These are phyloP conservation scores for Candida easanensis DNA, from an alignment of 805 yeast species.

Conservation along the genomic window DNA sequence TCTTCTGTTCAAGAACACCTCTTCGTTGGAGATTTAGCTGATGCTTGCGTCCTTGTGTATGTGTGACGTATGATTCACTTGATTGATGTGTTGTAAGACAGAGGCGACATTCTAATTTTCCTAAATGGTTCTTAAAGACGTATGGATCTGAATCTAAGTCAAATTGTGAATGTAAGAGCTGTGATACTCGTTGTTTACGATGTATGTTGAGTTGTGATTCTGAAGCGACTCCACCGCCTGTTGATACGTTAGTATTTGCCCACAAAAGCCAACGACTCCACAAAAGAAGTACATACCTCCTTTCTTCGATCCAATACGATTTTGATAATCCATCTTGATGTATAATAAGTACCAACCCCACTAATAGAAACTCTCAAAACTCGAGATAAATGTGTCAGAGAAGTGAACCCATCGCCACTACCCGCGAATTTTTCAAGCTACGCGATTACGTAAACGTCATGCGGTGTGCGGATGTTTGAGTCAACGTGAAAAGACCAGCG, in stretches of 20 bases:
- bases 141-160: conserved; percentile 73
- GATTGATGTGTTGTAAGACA: conserved; percentile 82
- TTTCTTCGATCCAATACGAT: conserved; percentile 84
- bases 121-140: conserved; percentile 79
- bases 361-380: no score
- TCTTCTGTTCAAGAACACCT: conserved; percentile 32
- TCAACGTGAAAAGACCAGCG: not conserved
- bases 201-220: conserved; percentile 65
- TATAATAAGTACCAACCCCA: no score
- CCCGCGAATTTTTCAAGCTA: not conserved
- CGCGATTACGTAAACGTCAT: not conserved
- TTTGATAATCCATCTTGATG: conserved; percentile 80
- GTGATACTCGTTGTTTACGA: conserved; percentile 49
- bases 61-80: conserved; percentile 79
- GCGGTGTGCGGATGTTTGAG: not conserved
- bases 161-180: conserved; percentile 50
- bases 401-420: not conserved
- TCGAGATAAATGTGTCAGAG: not conserved
- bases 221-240: conserved; percentile 78
- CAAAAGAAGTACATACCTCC: conserved; percentile 45
- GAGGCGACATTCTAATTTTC: conserved; percentile 77
- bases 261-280: not conserved
- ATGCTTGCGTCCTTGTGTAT: conserved; percentile 82
- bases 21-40: conserved; percentile 68
- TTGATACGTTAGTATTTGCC: conserved; percentile 6